These are phyloP conservation scores for Amanita pallidorosea DNA, from an alignment of 768 basidiomycete species.

Conservation along the genomic window DNA sequence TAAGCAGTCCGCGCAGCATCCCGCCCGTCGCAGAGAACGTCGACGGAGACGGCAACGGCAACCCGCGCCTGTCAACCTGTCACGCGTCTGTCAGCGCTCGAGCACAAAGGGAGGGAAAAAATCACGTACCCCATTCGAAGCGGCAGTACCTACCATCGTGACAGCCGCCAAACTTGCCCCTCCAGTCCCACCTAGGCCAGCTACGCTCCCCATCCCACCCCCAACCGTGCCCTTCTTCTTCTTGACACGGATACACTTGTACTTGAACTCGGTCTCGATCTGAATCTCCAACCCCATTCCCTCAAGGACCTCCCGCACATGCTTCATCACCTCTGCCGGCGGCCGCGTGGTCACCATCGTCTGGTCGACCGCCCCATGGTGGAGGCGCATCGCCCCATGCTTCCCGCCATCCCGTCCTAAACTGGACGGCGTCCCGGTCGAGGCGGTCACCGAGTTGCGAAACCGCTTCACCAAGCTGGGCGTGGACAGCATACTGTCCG, in stretches of 20 bases:
- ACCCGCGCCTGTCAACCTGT: constrained; percentile 82
- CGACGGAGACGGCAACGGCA: constrained; percentile 73
- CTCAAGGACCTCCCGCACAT: constrained; percentile 69
- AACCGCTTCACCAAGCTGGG: constrained; percentile 36
- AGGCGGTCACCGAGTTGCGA: constrained; percentile 35
- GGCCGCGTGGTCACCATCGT: constrained; percentile 75
- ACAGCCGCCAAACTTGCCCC: constrained; percentile 55
- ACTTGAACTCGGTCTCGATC: constrained; percentile 85
- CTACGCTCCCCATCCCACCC: constrained; percentile 20
- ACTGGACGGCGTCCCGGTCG: constrained; percentile 18
- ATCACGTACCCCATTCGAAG: constrained; percentile 71
- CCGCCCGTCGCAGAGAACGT: constrained; percentile 59
- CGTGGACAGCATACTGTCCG: constrained; percentile 29
- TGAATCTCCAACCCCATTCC: constrained; percentile 88
- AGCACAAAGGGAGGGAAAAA: background rate
- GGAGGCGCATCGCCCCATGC: constrained; percentile 57
- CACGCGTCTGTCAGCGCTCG: constrained; percentile 2
- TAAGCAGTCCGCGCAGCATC: constrained; percentile 80
- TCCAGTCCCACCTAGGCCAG: constrained; percentile 12
- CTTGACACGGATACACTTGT: constrained; percentile 75
- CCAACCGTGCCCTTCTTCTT: constrained; percentile 47
- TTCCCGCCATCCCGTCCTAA: constrained; percentile 12
- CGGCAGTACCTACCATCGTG: constrained; percentile 71
- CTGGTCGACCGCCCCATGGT: constrained; percentile 89
- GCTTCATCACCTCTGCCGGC: constrained; percentile 82